Evolutionary conservation across 257 asterid species (phyloP), one percentile per base, ranked within the genome.

Genomic region (Gardenia jasminoides): DNA sequence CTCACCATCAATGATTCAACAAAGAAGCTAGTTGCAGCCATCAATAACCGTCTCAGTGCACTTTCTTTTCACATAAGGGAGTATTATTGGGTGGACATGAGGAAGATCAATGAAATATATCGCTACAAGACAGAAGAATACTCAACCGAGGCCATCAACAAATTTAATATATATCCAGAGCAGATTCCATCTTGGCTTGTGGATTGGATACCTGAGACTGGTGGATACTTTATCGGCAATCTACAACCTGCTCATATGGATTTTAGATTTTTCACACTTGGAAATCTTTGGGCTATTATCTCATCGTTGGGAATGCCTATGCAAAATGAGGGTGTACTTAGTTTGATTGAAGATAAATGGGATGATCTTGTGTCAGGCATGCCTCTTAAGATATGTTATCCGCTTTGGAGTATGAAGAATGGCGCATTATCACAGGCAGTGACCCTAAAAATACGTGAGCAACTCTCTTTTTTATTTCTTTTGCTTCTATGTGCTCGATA

Each of bases 91-190:
- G 84, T 84, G 13, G 94, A 90, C 86, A 79, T 82, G 80, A 86
- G 79, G 76, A 91, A 91, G 83, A 85, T 90, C 44, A 91, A 91
- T 6, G 94, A 90, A 83, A 90, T 91, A 76, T 90, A 90, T 79
- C 92, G 93, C 65, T 90, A 91, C 78, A 86, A 90, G 77, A 90
- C 93, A 7, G 97, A 92, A 78, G 97, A 92, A 56, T 90, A 92
- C 82, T 92, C 97, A 22, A 82, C 86, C 2, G 89, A 90, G 50
- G 97, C 97, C 36, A 70, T 84, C 81, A 90, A 90, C 83, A 92
- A 92, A 84, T 92, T 92, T 88, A 92, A 92, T 77, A 92, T 92
- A 70, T 92, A 92, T 82, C 89, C 89, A n/a, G 88, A 84, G 65
- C 88, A 86, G 54, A 84, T 86, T 36, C 86, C 89, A 4, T 72